phyloP scores from a whole-genome alignment of 164 flowering plant genomes.

The Buxus sempervirens region DNA sequence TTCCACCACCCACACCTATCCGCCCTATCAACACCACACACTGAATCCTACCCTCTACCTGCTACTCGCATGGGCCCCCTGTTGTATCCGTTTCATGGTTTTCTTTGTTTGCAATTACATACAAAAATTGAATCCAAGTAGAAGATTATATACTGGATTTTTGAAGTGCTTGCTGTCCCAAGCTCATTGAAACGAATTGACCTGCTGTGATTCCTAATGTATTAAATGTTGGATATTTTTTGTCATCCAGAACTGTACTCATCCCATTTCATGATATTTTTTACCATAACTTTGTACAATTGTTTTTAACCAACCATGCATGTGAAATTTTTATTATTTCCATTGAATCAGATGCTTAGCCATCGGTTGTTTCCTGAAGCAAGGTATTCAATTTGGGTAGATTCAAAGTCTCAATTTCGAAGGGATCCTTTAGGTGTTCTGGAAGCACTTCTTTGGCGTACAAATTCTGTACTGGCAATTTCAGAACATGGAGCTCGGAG shows the following conservation, averaged over 20 bases:
- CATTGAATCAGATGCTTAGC: constrained; percentile 67
- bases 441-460: constrained; percentile 93
- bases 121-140: too few species aligned
- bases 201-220: too few species aligned
- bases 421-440: constrained; percentile 92
- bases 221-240: too few species aligned
- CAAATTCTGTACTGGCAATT: constrained; percentile 77
- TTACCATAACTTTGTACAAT: neutral
- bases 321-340: constrained; percentile 1
- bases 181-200: too few species aligned
- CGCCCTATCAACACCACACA: too few species aligned
- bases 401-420: constrained; percentile 90
- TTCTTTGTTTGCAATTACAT: too few species aligned
- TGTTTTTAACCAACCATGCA: neutral
- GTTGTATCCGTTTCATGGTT: too few species aligned
- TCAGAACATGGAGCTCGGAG: constrained; percentile 98
- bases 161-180: too few species aligned
- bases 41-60: too few species aligned
- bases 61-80: too few species aligned
- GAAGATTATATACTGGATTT: too few species aligned
- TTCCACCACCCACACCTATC: too few species aligned
- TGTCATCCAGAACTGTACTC: neutral
- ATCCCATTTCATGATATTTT: neutral
- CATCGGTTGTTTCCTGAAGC: constrained; percentile 91
- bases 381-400: constrained; percentile 93